Percentiles rank a stretch among this genome's conserved stretches.
These are phyloP conservation scores for Yamadazyma insecticola DNA, from an alignment of 805 yeast species.

Conservation along the genomic window DNA sequence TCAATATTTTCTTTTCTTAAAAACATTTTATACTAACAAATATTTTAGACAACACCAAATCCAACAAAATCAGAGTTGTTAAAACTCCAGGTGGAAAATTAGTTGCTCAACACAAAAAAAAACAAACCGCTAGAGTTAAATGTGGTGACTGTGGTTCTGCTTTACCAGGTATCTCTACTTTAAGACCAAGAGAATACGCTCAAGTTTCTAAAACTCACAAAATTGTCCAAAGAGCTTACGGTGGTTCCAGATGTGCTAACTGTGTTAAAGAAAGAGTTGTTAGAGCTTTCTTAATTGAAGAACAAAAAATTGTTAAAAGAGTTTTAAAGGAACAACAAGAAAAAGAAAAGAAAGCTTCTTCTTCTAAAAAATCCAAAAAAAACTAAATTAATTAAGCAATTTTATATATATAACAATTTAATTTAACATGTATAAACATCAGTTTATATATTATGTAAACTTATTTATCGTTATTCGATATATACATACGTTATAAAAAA, in stretches of 20 bases:
- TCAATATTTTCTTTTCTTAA: too few species aligned
- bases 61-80: conserved; percentile 99
- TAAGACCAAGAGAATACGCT: conserved; percentile 99
- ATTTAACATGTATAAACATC: too few species aligned
- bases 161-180: conserved; percentile 83
- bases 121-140: conserved; percentile 80
- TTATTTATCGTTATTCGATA: not conserved
- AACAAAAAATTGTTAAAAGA: conserved; percentile 99
- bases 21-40: conserved; percentile 28
- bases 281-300: conserved; percentile 99
- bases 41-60: conserved; percentile 90
- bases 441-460: too few species aligned
- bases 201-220: conserved; percentile 91
- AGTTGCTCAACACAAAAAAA: conserved; percentile 96
- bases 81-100: conserved; percentile 99
- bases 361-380: too few species aligned
- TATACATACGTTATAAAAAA: conserved; percentile 9
- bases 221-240: conserved; percentile 99
- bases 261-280: conserved; percentile 99
- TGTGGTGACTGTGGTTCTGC: conserved; percentile 85
- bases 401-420: conserved; percentile 6
- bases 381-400: conserved; percentile 30
- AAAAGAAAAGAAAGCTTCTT: conserved; percentile 63
- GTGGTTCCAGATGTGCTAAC: conserved; percentile 98
- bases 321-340: conserved; percentile 95